Evolutionary conservation across 495 filamentous ascomycete species (phyloP).

Genomic region (Paragyromitra xinjiangensis): DNA sequence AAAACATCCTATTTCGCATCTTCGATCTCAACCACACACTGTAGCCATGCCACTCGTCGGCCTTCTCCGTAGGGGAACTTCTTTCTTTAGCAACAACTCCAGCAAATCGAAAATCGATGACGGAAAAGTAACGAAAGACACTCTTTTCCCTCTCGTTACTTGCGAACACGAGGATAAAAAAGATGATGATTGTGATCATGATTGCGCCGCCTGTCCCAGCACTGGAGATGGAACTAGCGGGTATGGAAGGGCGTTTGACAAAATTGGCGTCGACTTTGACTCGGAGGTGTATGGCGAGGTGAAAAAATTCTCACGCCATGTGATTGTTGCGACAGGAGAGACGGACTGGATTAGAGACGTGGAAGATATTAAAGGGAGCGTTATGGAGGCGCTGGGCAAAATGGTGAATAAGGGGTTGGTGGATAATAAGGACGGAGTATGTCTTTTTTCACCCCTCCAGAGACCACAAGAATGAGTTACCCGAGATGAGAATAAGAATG

Average conservation of each 20-base stretch:
- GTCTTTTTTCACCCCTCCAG: not conserved
- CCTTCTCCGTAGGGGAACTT: constrained; percentile 44
- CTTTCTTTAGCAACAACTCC: constrained; percentile 38
- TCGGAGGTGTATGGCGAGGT: constrained; percentile 86
- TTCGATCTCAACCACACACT: not conserved
- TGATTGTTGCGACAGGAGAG: constrained; percentile 93
- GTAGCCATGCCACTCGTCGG: constrained; percentile 39
- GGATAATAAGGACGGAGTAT: constrained; percentile 52
- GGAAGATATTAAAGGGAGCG: constrained; percentile 86
- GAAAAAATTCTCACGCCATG: constrained; percentile 87
- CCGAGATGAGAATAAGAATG: not conserved
- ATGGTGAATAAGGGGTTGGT: constrained; percentile 77
- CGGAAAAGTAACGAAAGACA: constrained; percentile 39
- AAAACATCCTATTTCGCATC: not conserved
- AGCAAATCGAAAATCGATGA: constrained; percentile 13
- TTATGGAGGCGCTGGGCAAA: constrained; percentile 89
- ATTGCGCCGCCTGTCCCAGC: constrained; percentile 80
- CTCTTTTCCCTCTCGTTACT: constrained; percentile 71
- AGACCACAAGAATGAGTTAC: not conserved
- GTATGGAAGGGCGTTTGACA: constrained; percentile 74
- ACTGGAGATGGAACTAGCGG: constrained; percentile 60
- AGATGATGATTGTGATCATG: constrained; percentile 90
- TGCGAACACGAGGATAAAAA: constrained; percentile 64
- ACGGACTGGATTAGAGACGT: constrained; percentile 93
- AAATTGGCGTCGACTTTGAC: constrained; percentile 76